Evolutionary conservation across 805 yeast genomes (phyloP), one percentile per base, ranked within the genome.

Genomic region (Cyberlindnera veronae): DNA sequence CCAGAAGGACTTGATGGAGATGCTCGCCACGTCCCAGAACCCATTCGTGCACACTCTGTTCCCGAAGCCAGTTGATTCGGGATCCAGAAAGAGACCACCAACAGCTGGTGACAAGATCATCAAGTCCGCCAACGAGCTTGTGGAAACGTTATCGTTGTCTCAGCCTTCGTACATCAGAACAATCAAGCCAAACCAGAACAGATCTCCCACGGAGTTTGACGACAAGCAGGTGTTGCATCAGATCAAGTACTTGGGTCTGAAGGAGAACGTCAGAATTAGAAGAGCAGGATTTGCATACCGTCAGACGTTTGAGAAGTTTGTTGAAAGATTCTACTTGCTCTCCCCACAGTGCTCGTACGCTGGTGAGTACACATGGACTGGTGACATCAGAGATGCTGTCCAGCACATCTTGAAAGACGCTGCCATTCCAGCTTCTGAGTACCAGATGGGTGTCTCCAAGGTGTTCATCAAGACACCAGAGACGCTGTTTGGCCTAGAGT

Each of bases 251-350:
- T 72, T 93, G 50, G 99, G 99, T 60, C 71, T 93, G 63, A 93
- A 93, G 58, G 99, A 93, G 63, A 93, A 93, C 63, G 98, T 93
- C 36, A 78, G 98, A 48, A 93, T 93, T 51, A 80, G 99, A 72
- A 84, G 99, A 70, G 98, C 99, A 0, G 99, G 99, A 34, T 93
- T 93, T 64, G 99, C 99, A 1, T 93, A 90, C 58, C 82, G 99
- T 66, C 95, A 95, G 50, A 86, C 96, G 0, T 93, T 89, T 63
- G 97, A 93, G 44, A 90, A 90, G 62, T 93, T 93, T 58, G 96
- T 88, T 14, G 96, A 93, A 64, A 74, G 98, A 57, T 93, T 93
- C 61, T 91, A 88, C 61, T 66, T 93, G 38, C 68, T 93, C 34
- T 88, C 97, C 1, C 79, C 89, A 5, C 77, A 80, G 51, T 90